Conservation (phyloP, 192 early-diverging fungal genomes). For the Geranomyces michiganensis region DNA sequence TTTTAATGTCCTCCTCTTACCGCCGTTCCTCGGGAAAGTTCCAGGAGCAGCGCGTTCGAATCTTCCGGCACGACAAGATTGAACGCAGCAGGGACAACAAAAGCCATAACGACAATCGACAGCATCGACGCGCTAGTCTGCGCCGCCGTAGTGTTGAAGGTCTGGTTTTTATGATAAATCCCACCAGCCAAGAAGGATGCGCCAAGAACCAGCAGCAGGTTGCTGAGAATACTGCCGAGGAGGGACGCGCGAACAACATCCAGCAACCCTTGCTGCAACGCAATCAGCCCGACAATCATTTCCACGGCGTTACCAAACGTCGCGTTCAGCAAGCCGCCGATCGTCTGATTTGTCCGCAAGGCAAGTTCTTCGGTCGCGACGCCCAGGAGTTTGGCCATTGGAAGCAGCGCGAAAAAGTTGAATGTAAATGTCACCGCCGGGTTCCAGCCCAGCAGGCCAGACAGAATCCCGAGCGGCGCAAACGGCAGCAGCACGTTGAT, state of each 20-base stretch:
- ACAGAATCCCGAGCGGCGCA: constrained; percentile 77
- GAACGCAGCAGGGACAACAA: constrained; percentile 39
- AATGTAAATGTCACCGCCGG: constrained; percentile 71
- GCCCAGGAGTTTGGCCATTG: constrained; percentile 85
- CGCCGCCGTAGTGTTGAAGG: constrained; percentile 35
- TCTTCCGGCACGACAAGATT: constrained; percentile 7
- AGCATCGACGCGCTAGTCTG: constrained; percentile 36
- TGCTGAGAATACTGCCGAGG: constrained; percentile 88
- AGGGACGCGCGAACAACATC: constrained; percentile 87
- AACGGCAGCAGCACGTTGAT: constrained; percentile 73
- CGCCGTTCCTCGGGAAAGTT: constrained; percentile 36
- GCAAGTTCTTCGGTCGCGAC: constrained; percentile 80
- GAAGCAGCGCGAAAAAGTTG: constrained; percentile 88
- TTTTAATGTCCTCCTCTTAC: no score
- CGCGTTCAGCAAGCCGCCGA: constrained; percentile 84
- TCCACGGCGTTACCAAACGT: constrained; percentile 85
- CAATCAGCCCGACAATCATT: constrained; percentile 71
- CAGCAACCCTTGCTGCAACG: constrained; percentile 75
- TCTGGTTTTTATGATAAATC: constrained; percentile 63
- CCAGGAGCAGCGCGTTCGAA: constrained; percentile 24
- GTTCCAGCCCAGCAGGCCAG: constrained; percentile 66
- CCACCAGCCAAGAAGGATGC: constrained; percentile 87
- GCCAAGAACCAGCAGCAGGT: constrained; percentile 84
- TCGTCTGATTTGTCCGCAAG: constrained; percentile 37
- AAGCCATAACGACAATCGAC: constrained; percentile 20